Evolutionary conservation across 2,329 filamentous ascomycete genomes (phyloP), one percentile per base, ranked within the genome.

Genomic region (Macrophomina tecta): DNA sequence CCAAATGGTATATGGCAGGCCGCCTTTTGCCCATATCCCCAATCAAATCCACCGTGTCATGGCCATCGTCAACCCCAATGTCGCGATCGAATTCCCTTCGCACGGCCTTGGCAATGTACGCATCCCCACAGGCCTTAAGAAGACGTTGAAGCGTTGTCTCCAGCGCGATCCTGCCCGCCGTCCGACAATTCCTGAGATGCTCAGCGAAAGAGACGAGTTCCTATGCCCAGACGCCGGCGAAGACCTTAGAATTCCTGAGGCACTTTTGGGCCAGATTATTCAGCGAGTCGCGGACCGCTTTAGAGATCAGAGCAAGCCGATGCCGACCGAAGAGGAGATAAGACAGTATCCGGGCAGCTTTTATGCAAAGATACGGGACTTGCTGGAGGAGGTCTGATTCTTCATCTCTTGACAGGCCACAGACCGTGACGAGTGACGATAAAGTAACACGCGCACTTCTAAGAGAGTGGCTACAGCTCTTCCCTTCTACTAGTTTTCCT

Each of bases 1-100:
- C 81, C 94, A 98, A 77, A 96, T 99, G 91, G 92, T 94, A 0
- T 99, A 99, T 76, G 95, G 95, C n/a, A 86, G 90, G n/a, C 91
- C 93, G 3, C 95, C 95, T 0, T 99, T 99, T 75, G 93, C 90
- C 14, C 94, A 98, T 76, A 96, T 99, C 72, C 83, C 88, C 67
- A 95, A 94, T 79, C 92, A 90, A 74, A 92, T 97, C 82, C 89
- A 91, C 45, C 89, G 93, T 28, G 95, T 96, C 76, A 89, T 93
- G 78, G 91, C 92, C 68, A 95, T 96, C 75, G 91, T 93, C 71
- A 92, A 94, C 77, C 91, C 88, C 78, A 85, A 89, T 66, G 88
- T 93, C 77, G 77, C 80, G 5, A 92, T 96, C 73, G 87, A 92
- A 66, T 95, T 89, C 73, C 90, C 90, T 0, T 84, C 88, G 1